Conservation (phyloP, 208 protist species). For the Crithidia expoeki region DNA sequence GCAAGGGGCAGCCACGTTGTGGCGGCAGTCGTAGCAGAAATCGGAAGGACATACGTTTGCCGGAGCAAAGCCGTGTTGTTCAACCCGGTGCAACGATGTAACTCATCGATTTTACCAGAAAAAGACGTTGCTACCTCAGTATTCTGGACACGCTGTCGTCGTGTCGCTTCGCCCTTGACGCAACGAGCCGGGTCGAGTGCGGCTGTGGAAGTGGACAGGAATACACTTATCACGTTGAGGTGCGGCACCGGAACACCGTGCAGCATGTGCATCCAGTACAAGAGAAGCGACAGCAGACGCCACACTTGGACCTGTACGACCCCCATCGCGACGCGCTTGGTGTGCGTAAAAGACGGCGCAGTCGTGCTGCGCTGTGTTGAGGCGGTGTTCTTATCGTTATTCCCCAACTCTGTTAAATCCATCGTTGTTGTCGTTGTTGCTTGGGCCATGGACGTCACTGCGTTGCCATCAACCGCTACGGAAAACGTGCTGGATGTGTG, state of each 20-base stretch:
- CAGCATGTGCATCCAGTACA: conserved; percentile 34
- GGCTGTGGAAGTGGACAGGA: conserved; percentile 21
- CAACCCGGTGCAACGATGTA: conserved; percentile 31
- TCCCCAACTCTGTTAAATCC: too few species aligned
- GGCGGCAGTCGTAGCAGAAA: not conserved
- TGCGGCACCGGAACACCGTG: conserved; percentile 13
- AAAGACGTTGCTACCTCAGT: not conserved
- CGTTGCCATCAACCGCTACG: not conserved
- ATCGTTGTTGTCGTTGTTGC: not conserved
- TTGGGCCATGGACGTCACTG: not conserved
- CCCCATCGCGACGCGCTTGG: not conserved
- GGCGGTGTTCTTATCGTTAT: too few species aligned
- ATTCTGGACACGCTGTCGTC: not conserved
- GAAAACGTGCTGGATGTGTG: not conserved
- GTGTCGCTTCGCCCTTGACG: not conserved
- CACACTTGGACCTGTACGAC: conserved; percentile 26
- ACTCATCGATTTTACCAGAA: not conserved
- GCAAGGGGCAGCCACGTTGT: conserved; percentile 3
- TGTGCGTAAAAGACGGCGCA: not conserved
- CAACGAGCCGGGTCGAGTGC: conserved; percentile 3
- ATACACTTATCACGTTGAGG: conserved; percentile 14
- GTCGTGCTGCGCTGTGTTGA: not conserved
- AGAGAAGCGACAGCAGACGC: conserved; percentile 27
- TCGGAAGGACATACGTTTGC: conserved; percentile 11
- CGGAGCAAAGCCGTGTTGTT: conserved; percentile 24